These are phyloP conservation scores for Tricholoma hemisulphureum DNA, from an alignment of 768 basidiomycete species.

Conservation along the genomic window DNA sequence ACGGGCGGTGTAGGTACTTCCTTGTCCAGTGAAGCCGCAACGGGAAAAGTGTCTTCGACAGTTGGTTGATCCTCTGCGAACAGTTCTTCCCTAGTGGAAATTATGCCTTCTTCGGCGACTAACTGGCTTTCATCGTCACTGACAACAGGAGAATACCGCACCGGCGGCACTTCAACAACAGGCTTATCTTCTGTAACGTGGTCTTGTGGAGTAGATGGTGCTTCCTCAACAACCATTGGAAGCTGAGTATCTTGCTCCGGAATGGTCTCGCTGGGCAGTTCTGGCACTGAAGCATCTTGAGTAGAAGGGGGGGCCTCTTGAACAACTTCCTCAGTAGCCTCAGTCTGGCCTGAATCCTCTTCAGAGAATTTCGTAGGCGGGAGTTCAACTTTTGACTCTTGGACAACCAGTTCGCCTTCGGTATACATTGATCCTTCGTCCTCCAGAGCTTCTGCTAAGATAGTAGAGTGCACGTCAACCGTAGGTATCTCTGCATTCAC, in stretches of 20 bases:
- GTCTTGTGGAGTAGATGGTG: not conserved
- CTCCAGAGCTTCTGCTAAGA: not conserved
- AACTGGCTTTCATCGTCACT: not conserved
- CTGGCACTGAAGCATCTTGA: not conserved
- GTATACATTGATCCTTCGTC: not conserved
- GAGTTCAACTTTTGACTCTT: not conserved
- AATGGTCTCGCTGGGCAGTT: not conserved
- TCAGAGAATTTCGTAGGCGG: not conserved
- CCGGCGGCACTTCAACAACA: not conserved
- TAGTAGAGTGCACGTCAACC: not conserved
- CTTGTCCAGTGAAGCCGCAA: not conserved
- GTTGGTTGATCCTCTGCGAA: not conserved
- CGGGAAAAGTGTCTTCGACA: not conserved
- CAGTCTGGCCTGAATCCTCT: not conserved
- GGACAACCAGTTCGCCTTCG: not conserved
- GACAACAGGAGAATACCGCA: not conserved
- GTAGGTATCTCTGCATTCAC: not conserved
- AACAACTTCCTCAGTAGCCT: not conserved
- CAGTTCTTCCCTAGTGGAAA: not conserved
- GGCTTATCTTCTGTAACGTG: not conserved
- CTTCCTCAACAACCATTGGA: not conserved
- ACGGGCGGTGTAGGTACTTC: not conserved
- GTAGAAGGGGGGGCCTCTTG: not conserved
- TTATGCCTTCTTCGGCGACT: not conserved
- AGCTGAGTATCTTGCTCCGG: not conserved